These are phyloP conservation scores for Parastagonospora nodorum DNA, from an alignment of 2,329 filamentous ascomycete species.

Conservation along the genomic window DNA sequence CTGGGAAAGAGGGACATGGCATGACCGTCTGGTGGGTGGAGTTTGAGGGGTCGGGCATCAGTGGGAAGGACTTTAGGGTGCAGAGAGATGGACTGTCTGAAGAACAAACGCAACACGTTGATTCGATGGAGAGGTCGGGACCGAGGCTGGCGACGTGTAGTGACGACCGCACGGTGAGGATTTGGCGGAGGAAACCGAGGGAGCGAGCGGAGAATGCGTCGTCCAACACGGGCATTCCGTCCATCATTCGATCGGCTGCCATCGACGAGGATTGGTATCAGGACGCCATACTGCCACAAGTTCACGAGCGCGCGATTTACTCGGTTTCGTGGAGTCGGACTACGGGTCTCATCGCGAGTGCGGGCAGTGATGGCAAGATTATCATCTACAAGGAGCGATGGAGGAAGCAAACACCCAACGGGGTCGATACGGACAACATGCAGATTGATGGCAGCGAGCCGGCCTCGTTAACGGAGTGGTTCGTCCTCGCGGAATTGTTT, in stretches of 20 bases:
- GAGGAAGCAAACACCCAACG: conserved; percentile 28
- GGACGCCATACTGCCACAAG: conserved; percentile 73
- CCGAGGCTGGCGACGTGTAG: conserved; percentile 79
- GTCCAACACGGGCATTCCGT: conserved; percentile 72
- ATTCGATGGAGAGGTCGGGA: conserved; percentile 48
- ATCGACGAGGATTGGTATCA: conserved; percentile 84
- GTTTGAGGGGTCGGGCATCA: conserved; percentile 58
- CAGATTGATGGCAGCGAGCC: conserved; percentile 15
- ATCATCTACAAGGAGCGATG: conserved; percentile 28
- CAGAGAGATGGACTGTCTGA: conserved; percentile 33
- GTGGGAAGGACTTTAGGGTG: conserved; percentile 28
- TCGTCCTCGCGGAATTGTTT: conserved; percentile 68
- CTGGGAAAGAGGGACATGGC: conserved; percentile 80
- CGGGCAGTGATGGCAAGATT: conserved; percentile 71
- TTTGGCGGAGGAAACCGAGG: conserved; percentile 73
- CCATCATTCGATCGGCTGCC: conserved; percentile 76
- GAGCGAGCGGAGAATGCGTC: conserved; percentile 53
- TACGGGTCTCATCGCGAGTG: conserved; percentile 81
- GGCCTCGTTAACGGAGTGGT: conserved; percentile 65
- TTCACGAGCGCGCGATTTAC: conserved; percentile 83
- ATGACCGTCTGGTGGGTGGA: conserved; percentile 91
- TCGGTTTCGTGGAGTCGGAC: conserved; percentile 80
- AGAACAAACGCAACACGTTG: conserved; percentile 42
- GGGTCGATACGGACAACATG: conserved; percentile 24
- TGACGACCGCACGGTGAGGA: conserved; percentile 76